Base-by-base conservation (phyloP, 345 rosid genomes). In the Ceriops tagal region DNA sequence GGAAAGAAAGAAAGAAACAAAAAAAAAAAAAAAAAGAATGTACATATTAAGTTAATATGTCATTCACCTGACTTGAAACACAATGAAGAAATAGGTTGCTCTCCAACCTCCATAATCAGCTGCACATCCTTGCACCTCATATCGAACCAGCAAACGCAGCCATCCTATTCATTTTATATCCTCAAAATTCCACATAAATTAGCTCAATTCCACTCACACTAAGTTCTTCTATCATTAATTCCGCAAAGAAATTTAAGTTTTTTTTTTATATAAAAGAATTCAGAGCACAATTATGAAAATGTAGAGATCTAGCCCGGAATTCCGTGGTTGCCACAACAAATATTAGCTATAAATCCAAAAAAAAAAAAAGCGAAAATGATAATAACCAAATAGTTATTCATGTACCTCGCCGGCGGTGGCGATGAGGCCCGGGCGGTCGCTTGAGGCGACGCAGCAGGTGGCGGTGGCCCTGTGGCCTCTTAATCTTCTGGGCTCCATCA, bases 91-190 rank as follows among this genome's bases (percentile, higher is more conserved):
- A 88, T 73, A 5, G 97, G 89, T 73, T 91, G 89, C 58, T 75
- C 75, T 46, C 88, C 86, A 71, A 87, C 82, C 7, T 85, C 88
- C 73, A 88, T 80, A 61, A 83, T 71, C 68, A 80, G 73, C 61
- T 89, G 96, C 31, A 80, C 96, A 61, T 93, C 95, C 78, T 91
- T 87, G 89, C 98, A 91, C 55, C 98, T 80, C 86, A 88, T 78
- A 79, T 93, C 97, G 65, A 88, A 93, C 95, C 92, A 91, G 85
- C 98, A 93, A 30, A 93, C 28, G 71, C 89, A 73, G 27, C 98
- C 97, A 84, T 93, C 98, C 98, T 92, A 32, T 16, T 39, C 15
- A 21, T 16, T 31, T 53, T 24, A 4, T 31, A 39, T 22, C 30
- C 5, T 8, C 47, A 6, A 13, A 69, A 52, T 1, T 39, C 8